A percentile compares a stretch with the other conserved stretches of the same genome.
Conservation (phyloP, 2,329 filamentous ascomycete species). For the Stachybotrys echinatus region DNA sequence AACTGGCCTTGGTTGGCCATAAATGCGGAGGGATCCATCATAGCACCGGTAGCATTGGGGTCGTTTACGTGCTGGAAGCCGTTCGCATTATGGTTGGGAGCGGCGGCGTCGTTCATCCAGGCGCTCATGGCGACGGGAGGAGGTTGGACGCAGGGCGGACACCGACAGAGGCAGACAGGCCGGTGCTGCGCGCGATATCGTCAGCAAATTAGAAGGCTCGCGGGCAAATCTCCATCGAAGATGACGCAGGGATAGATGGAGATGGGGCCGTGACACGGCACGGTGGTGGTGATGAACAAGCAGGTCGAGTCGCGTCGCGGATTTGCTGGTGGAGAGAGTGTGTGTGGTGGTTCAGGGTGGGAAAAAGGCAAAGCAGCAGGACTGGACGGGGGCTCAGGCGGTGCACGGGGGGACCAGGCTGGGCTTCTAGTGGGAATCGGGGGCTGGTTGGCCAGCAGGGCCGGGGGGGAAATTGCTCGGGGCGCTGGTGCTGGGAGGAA, state of each 20-base stretch:
- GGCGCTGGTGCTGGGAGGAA: not conserved
- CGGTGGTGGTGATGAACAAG: conserved; percentile 33
- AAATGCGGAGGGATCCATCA: conserved; percentile 63
- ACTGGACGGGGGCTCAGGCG: not conserved
- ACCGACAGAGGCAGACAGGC: conserved; percentile 30
- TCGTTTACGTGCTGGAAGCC: conserved; percentile 62
- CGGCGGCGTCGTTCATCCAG: conserved; percentile 67
- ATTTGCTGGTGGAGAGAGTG: conserved; percentile 32
- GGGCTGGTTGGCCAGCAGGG: not conserved
- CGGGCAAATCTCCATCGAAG: conserved; percentile 34
- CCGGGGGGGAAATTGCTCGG: not conserved
- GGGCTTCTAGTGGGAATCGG: not conserved
- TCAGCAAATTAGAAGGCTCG: conserved; percentile 37
- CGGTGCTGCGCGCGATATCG: conserved; percentile 29
- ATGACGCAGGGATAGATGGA: conserved; percentile 31
- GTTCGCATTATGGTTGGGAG: conserved; percentile 66
- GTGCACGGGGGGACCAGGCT: conserved; percentile 2
- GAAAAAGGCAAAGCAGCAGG: conserved; percentile 14
- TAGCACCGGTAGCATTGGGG: conserved; percentile 48
- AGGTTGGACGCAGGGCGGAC: not conserved
- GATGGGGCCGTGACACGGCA: conserved; percentile 42
- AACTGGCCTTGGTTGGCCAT: conserved; percentile 57
- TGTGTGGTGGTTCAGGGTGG: conserved; percentile 21
- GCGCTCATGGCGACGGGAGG: conserved; percentile 57
- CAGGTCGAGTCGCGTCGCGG: conserved; percentile 35